Percentiles rank a stretch among this genome's conserved stretches.
Conservation (phyloP, 2,329 filamentous ascomycete genomes). For the Cryphonectria radicalis region DNA sequence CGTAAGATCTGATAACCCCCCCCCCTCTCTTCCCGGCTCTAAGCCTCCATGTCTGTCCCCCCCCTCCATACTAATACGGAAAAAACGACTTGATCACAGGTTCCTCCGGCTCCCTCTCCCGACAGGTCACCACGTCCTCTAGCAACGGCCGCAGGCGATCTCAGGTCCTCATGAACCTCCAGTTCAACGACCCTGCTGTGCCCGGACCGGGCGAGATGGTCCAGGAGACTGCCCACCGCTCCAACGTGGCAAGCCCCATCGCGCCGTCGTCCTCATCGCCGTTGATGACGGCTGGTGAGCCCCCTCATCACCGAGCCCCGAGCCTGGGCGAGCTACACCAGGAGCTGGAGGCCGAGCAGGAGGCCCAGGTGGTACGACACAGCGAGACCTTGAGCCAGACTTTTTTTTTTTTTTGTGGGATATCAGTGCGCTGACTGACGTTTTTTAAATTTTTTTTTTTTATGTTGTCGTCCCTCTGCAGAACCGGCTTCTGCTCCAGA, state of each 20-base stretch:
- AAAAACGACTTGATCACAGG: constrained; percentile 16
- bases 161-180: constrained; percentile 72
- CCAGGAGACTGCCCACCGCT: constrained; percentile 46
- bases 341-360: constrained; percentile 78
- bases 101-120: constrained; percentile 28
- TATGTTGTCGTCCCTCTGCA: constrained; percentile 36
- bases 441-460: background rate
- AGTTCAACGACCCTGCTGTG: constrained; percentile 70
- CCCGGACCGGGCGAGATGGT: constrained; percentile 72
- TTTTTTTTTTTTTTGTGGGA: background rate
- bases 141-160: constrained; percentile 63
- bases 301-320: constrained; percentile 68
- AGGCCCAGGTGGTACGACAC: constrained; percentile 70
- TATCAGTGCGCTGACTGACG: background rate
- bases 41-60: constrained; percentile 30
- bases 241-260: constrained; percentile 36
- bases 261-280: constrained; percentile 34
- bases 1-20: constrained; percentile 46
- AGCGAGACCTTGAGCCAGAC: background rate
- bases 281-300: constrained; percentile 52
- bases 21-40: background rate
- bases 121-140: constrained; percentile 25
- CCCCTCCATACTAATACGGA: background rate
- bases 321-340: constrained; percentile 79
- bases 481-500: constrained; percentile 79